Evolutionary conservation across 345 rosid genomes (phyloP), one percentile per base, ranked within the genome.

Genomic region (Acer campestre): DNA sequence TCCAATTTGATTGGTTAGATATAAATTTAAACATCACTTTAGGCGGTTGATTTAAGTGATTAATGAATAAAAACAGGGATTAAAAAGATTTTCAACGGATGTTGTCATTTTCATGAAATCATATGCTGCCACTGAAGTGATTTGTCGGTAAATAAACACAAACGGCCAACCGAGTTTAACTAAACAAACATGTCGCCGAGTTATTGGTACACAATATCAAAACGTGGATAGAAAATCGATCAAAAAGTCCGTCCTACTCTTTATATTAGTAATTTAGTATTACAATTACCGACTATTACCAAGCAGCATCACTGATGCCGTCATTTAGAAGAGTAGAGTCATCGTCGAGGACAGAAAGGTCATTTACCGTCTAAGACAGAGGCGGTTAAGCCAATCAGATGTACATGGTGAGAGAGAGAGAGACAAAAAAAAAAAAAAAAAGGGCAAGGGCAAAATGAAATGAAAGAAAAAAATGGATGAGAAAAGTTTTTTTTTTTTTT

Each of bases 341-440:
- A 4, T 79, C 68, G 48, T 68, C 18, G 40, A 65, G 74, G 81
- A 40, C 8, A 74, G 2, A 58, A 69, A 10, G 8, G 81, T 66
- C 49, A 69, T 31, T 16, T 64, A 3, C 3, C 0, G 0, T 10
- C 1, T 11, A 46, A 61, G 10, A 35, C 23, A 10, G 11, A 7
- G n/a, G 42, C 65, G 18, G 66, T 46, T 11, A 35, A 12, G 20
- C 81, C 78, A 55, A 53, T 64, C 35, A 11, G 68, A 10, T 49
- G 61, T 46, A 29, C 31, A 29, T 29, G 31, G 31, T 29, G 31
- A 29, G 74, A 35, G 22, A 62, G 69, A 17, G 10, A 27, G 42
- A 63, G 68, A 44, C 68, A 25, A 46, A 44, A 23, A 5, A 58
- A 7, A 17, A 22, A 13, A 12, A 10, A 58, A 12, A 18, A 1